These are phyloP conservation scores for Acanthamoeba lenticulata DNA, from an alignment of 208 protist species.

Conservation along the genomic window DNA sequence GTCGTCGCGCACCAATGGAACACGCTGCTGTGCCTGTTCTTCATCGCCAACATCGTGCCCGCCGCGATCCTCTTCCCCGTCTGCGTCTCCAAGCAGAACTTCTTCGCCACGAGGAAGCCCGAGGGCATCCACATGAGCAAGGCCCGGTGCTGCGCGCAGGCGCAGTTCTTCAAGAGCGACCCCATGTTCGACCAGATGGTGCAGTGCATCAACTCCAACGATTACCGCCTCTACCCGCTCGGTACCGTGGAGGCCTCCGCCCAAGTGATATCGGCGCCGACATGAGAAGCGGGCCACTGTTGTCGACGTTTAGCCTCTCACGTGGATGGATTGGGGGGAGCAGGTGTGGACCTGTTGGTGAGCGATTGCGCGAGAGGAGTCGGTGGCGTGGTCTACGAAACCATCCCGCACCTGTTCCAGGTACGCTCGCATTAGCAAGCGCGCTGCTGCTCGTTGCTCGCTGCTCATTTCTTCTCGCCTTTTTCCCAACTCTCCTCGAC, in stretches of 20 bases:
- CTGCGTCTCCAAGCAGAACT: conserved; percentile 12
- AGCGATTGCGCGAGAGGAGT: background rate
- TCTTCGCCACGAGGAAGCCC: background rate
- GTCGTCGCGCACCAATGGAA: background rate
- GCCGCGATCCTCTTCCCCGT: background rate
- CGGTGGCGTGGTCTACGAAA: conserved; percentile 15
- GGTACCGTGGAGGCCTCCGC: background rate
- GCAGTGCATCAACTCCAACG: background rate
- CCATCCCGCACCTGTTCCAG: conserved; percentile 21
- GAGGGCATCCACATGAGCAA: conserved; percentile 9
- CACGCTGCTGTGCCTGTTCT: background rate
- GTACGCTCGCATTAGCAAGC: background rate
- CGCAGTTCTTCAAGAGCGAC: conserved; percentile 40
- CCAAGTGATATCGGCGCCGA: background rate
- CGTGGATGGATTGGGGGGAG: no score
- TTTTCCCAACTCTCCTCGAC: background rate
- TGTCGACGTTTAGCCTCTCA: background rate
- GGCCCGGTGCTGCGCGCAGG: conserved; percentile 23
- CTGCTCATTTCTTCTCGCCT: no score
- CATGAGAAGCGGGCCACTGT: no score
- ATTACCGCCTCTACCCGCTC: conserved; percentile 17
- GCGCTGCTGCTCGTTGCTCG: background rate
- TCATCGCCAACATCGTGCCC: conserved; percentile 16
- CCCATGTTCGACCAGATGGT: conserved; percentile 10
- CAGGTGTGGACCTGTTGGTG: background rate